Conservation (phyloP, 805 yeast genomes). For the Danielozyma ontarioensis region DNA sequence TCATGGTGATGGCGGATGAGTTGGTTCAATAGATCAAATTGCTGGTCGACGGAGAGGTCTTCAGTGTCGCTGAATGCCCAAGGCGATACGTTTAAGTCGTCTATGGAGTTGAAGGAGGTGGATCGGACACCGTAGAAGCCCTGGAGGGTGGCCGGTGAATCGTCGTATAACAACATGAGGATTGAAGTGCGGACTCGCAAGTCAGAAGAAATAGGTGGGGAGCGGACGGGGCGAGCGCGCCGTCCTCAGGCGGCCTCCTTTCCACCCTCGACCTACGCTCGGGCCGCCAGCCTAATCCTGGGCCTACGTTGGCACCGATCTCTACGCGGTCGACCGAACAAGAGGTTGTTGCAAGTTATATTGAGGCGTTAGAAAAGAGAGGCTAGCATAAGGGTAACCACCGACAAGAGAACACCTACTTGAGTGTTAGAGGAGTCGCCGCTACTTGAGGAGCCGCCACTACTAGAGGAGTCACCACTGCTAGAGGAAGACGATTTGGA, state of each 20-base stretch:
- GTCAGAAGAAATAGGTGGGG: constrained; percentile 7
- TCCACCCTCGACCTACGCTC: constrained; percentile 16
- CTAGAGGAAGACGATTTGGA: no score
- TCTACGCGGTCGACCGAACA: no score
- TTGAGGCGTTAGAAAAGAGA: no score
- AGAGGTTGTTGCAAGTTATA: no score
- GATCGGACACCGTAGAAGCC: constrained; percentile 26
- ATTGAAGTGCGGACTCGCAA: no score
- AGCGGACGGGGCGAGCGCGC: constrained; percentile 6
- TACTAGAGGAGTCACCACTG: no score
- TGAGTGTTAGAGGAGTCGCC: no score
- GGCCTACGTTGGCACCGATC: no score
- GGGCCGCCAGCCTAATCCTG: no score
- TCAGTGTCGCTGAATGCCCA: constrained; percentile 15
- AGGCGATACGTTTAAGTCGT: constrained; percentile 11
- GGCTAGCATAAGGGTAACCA: no score
- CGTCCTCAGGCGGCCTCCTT: constrained; percentile 9
- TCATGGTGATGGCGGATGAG: constrained; percentile 8
- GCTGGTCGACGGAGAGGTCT: constrained; percentile 20
- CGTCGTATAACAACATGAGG: constrained; percentile 28
- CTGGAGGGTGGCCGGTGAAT: constrained; percentile 20
- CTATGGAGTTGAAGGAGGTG: constrained; percentile 14
- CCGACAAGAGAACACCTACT: no score
- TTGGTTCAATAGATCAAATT: constrained; percentile 24
- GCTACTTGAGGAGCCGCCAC: no score